Evolutionary conservation across 495 filamentous ascomycete genomes (phyloP).

Genomic region (Podospora australis): DNA sequence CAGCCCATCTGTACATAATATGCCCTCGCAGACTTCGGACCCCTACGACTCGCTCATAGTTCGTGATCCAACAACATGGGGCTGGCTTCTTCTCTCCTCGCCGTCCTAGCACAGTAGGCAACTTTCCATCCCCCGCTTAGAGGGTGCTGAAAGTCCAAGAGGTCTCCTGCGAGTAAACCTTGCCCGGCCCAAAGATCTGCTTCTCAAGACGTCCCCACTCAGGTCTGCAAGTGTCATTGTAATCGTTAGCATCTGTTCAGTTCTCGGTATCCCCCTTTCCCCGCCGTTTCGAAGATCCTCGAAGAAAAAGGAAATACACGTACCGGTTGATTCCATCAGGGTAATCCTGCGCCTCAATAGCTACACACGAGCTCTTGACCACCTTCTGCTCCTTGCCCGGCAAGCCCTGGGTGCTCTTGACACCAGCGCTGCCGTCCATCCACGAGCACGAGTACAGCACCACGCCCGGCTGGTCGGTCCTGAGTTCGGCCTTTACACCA

Average conservation of each 20-base stretch:
- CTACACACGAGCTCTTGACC: slow-evolving; percentile 52
- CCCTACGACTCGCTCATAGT: no score
- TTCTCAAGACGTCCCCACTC: slow-evolving; percentile 58
- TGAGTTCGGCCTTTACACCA: slow-evolving; percentile 65
- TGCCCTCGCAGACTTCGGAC: no score
- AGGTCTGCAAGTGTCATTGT: slow-evolving; percentile 35
- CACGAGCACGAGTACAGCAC: slow-evolving; percentile 70
- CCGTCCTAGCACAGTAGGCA: no score
- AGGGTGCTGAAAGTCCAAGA: slow-evolving; percentile 43
- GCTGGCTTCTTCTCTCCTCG: no score
- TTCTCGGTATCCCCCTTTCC: neutral
- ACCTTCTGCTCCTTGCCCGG: slow-evolving; percentile 41
- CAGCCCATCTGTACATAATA: no score
- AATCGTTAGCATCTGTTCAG: neutral
- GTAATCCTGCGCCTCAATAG: slow-evolving; percentile 61
- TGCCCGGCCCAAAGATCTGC: slow-evolving; percentile 53
- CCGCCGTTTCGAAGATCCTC: no score
- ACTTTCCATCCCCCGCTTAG: no score
- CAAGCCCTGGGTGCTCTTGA: slow-evolving; percentile 61
- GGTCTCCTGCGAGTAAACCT: slow-evolving; percentile 42
- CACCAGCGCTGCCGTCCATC: slow-evolving; percentile 53
- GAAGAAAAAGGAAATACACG: slow-evolving; percentile 15
- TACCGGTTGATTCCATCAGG: slow-evolving; percentile 73
- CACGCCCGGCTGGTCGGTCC: slow-evolving; percentile 62
- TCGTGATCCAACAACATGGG: neutral